Base-by-base conservation (phyloP, 2,329 filamentous ascomycete genomes). In the Seiridium cupressi region DNA sequence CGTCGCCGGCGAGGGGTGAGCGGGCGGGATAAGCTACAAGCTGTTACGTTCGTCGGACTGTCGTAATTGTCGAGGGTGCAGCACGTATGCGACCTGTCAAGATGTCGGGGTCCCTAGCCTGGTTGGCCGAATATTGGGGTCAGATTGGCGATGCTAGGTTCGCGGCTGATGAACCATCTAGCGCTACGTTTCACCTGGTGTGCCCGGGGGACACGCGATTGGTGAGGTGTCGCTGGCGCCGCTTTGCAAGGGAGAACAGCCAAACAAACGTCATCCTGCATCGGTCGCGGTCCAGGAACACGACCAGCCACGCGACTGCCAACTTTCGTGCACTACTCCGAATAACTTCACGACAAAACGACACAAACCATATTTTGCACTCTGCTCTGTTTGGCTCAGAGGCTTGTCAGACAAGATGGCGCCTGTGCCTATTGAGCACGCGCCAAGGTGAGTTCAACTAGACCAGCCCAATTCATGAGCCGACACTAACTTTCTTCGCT, bases 381-480 rank as follows among this genome's bases (percentile, higher is more conserved):
- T 13, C 7, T 13, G 13, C 7, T 8, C 13, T 42, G 38, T 8
- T 42, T 13, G 38, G 7, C 7, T 42, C 38, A 42, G 38, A 42
- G 1, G 13, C 7, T 8, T 13, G 7, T 47, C 58, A 62, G 61
- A 60, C 26, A 57, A 53, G 26, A 72, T 72, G 70, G 69, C 69
- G 46, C 69, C 70, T 10, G 65, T 72, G 18, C 68, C 67, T 11
- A 70, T 69, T 51, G 61, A 64, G 55, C 66, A 70, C 51, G 63
- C 67, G 36, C 61, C 71, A 55, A 69, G 66, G 70, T 72, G 18
- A 53, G 61, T 51, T n/a, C 31, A 31, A 36, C 26, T 55, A 31
- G 35, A 46, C 38, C 13, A 26, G 18, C 18, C 9, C 34, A 11
- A 55, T 4, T 7, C 18, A 3, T n/a, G 11, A 7, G 6, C 36